phyloP scores from a whole-genome alignment of 2,329 filamentous ascomycete species.

The Shiraia bambusicola region DNA sequence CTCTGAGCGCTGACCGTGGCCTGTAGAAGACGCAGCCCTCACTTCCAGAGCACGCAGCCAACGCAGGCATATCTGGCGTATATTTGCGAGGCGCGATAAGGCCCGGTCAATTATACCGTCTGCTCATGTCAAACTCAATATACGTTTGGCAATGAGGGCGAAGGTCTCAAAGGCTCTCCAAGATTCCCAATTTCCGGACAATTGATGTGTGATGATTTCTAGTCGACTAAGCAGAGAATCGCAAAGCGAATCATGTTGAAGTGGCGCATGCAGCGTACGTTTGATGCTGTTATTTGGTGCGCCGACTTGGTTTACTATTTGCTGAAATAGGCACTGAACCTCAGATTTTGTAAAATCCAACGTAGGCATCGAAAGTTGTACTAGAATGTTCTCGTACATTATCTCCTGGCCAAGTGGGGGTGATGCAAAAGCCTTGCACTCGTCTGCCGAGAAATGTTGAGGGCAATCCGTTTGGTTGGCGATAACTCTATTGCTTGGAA shows the following conservation, averaged over 20 bases:
- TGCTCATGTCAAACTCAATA: conserved; percentile 46
- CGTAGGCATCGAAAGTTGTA: conserved; percentile 50
- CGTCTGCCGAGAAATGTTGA: conserved; percentile 50
- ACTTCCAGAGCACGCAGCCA: conserved; percentile 46
- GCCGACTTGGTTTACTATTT: conserved; percentile 54
- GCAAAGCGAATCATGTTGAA: conserved; percentile 41
- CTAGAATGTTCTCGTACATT: conserved; percentile 60
- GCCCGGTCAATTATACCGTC: conserved; percentile 22
- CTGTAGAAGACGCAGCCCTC: conserved; percentile 20
- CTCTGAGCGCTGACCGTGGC: conserved; percentile 30
- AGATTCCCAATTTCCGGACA: conserved; percentile 41
- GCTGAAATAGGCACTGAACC: conserved; percentile 51
- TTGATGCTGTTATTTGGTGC: conserved; percentile 20
- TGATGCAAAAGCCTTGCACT: conserved; percentile 56
- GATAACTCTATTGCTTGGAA: conserved; percentile 55
- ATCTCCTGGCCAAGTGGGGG: conserved; percentile 52
- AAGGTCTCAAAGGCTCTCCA: conserved; percentile 46
- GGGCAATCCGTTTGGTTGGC: conserved; percentile 47
- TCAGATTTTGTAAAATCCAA: conserved; percentile 56
- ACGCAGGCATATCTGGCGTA: conserved; percentile 39
- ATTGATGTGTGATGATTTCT: conserved; percentile 7
- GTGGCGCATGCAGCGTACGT: conserved; percentile 42
- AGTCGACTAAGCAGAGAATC: conserved; percentile 18
- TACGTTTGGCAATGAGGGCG: conserved; percentile 45
- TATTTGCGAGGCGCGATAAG: conserved; percentile 33